Evolutionary conservation across 1,284 basidiomycete genomes (phyloP).

Genomic region (Coriolopsis trogii): DNA sequence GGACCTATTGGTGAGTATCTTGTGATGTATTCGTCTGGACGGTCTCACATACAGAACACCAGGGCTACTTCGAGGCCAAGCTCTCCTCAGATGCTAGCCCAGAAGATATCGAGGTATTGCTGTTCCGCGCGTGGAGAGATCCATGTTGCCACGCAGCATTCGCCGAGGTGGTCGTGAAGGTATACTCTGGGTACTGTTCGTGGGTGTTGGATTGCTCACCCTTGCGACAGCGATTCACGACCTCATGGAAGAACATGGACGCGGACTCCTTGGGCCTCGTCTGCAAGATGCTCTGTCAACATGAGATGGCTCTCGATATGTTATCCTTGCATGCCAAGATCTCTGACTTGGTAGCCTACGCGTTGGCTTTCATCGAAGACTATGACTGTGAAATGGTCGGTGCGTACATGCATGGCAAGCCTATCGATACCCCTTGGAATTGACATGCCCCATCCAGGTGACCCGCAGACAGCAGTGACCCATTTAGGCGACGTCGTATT

Average conservation of each 20-base stretch:
- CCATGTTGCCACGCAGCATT: constrained; percentile 61
- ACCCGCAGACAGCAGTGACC: constrained; percentile 77
- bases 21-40: neutral
- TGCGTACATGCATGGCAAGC: constrained; percentile 36
- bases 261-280: constrained; percentile 68
- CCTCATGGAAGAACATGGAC: constrained; percentile 52
- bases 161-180: constrained; percentile 59
- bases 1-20: constrained; percentile 54
- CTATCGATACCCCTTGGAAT: neutral
- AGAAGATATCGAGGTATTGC: constrained; percentile 51
- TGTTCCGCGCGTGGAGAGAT: constrained; percentile 64
- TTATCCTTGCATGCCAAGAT: constrained; percentile 69
- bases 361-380: constrained; percentile 63
- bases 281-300: constrained; percentile 62
- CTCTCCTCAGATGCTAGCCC: constrained; percentile 55
- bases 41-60: constrained; percentile 1
- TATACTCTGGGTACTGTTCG: too few relatives aligned
- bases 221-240: constrained; percentile 64
- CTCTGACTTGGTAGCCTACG: constrained; percentile 61
- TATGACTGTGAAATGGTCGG: constrained; percentile 81
- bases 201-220: too few relatives aligned
- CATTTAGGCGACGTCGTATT: constrained; percentile 76
- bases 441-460: constrained; percentile 49
- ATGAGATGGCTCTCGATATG: constrained; percentile 64
- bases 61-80: constrained; percentile 66